Conservation (phyloP, 2,329 filamentous ascomycete genomes). For the Exophiala xenobiotica region DNA sequence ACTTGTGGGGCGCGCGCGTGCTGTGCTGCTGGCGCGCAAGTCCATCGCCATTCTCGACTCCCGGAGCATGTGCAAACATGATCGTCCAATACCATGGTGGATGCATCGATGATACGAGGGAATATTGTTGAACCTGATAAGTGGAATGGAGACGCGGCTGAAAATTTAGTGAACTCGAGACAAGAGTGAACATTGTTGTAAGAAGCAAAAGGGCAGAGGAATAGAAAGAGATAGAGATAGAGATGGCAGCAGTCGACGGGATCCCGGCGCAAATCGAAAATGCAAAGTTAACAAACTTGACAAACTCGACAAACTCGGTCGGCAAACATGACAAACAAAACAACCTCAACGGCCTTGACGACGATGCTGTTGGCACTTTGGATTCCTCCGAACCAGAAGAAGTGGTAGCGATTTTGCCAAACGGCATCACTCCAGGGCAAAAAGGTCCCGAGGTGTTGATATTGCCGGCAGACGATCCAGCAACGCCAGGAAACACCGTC, state of each 20-base stretch:
- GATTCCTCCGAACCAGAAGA: background rate
- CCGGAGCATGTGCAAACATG: background rate
- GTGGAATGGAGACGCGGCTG: background rate
- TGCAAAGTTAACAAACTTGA: too few species aligned
- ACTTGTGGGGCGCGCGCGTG: constrained; percentile 11
- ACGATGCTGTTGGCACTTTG: background rate
- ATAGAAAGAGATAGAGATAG: background rate
- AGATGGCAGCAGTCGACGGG: background rate
- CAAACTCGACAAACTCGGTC: background rate
- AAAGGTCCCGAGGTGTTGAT: background rate
- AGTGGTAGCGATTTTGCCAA: background rate
- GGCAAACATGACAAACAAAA: background rate
- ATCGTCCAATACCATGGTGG: background rate
- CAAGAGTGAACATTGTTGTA: background rate
- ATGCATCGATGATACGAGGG: background rate
- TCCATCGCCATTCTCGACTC: background rate
- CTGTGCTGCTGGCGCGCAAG: constrained; percentile 1
- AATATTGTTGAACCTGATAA: background rate
- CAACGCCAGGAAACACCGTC: constrained; percentile 4
- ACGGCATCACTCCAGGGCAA: background rate
- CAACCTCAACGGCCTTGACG: background rate
- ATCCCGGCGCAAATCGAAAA: background rate
- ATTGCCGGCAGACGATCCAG: background rate
- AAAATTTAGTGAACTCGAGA: background rate
- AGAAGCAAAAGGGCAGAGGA: too few species aligned